Evolutionary conservation across 2,329 filamentous ascomycete species (phyloP).

Genomic region (Pseudopyricularia javanii): DNA sequence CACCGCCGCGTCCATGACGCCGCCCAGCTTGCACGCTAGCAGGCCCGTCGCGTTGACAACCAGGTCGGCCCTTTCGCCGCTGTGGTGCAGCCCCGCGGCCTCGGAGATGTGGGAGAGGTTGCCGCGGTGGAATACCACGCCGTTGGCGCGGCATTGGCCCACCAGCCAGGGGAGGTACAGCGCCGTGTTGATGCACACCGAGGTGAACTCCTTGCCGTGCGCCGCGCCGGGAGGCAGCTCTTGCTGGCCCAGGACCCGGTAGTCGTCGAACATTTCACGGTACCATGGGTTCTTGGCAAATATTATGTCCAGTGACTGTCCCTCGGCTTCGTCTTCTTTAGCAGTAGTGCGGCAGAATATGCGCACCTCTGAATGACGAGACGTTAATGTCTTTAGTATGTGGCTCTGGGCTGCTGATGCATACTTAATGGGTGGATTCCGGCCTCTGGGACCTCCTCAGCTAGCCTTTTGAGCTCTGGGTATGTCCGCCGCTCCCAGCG

Average conservation of each 20-base stretch:
- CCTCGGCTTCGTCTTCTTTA: conserved; percentile 42
- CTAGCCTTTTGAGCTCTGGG: conserved; percentile 46
- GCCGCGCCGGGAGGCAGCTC: conserved; percentile 55
- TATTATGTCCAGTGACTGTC: conserved; percentile 38
- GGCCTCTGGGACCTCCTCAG: conserved; percentile 57
- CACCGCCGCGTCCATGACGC: conserved; percentile 64
- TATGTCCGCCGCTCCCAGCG: conserved; percentile 54
- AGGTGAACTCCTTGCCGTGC: conserved; percentile 65
- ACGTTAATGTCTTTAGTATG: background rate
- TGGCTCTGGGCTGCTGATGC: background rate
- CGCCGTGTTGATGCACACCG: conserved; percentile 82
- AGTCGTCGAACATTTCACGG: conserved; percentile 59
- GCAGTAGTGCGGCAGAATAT: conserved; percentile 32
- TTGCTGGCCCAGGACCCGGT: conserved; percentile 42
- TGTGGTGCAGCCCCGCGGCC: conserved; percentile 47
- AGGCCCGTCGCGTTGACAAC: conserved; percentile 82
- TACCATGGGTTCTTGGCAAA: conserved; percentile 62
- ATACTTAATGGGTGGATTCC: conserved; percentile 68
- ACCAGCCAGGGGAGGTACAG: conserved; percentile 80
- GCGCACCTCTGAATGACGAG: conserved; percentile 24
- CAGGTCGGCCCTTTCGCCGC: conserved; percentile 47
- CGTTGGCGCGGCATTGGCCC: conserved; percentile 64
- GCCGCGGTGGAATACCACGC: conserved; percentile 54
- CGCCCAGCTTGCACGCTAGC: conserved; percentile 61
- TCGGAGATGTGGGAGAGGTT: conserved; percentile 60